Conservation (phyloP, 2,329 filamentous ascomycete genomes). For the Keithomyces neogunnii region DNA sequence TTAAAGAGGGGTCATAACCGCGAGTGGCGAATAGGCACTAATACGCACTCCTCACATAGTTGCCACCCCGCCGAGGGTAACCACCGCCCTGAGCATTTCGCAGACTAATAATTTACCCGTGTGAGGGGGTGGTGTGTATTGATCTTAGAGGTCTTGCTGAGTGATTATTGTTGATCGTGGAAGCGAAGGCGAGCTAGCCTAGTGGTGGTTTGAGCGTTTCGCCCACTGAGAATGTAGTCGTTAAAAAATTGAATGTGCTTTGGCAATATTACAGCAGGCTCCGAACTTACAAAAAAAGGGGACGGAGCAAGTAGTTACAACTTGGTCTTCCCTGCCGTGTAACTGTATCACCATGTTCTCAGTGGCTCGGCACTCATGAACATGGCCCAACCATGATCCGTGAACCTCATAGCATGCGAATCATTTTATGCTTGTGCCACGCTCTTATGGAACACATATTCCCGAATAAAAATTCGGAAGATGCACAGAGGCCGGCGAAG, state of each 20-base stretch:
- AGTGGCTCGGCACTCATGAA: background rate
- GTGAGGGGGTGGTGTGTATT: background rate
- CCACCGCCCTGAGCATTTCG: background rate
- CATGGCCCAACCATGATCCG: background rate
- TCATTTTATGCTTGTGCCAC: slow-evolving; percentile 1
- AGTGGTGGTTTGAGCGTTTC: too few species aligned
- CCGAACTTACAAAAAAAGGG: too few species aligned
- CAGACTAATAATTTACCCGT: background rate
- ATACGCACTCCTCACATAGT: background rate
- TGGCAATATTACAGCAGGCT: too few species aligned
- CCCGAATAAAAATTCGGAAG: background rate
- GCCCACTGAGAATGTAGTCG: too few species aligned
- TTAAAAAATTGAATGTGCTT: too few species aligned
- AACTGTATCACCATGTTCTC: background rate
- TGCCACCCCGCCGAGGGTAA: background rate
- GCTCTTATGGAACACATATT: slow-evolving; percentile 1
- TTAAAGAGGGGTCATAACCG: background rate
- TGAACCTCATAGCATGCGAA: slow-evolving; percentile 1
- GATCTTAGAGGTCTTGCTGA: too few species aligned
- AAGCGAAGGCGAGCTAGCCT: too few species aligned
- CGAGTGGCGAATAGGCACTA: background rate
- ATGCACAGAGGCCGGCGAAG: background rate
- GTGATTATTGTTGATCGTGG: too few species aligned
- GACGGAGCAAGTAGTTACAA: background rate
- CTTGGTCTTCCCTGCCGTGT: background rate